phyloP scores from a whole-genome alignment of 345 rosid genomes.

The Ricinus communis region DNA sequence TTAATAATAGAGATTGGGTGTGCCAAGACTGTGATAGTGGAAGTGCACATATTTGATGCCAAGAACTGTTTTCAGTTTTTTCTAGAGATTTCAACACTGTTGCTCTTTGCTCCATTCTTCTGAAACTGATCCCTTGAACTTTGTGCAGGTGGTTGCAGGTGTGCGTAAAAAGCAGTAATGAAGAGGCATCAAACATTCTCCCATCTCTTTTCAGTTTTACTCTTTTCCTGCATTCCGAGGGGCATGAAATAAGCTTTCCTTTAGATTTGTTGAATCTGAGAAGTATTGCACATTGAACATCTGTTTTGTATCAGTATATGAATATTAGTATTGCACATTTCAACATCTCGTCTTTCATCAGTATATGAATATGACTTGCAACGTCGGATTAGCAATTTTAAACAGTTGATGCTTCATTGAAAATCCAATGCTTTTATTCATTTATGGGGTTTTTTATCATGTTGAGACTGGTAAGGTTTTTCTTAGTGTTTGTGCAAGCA shows the following conservation, averaged over 20 bases:
- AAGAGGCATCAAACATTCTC: constrained; percentile 17
- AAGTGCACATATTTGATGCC: not conserved
- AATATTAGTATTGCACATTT: constrained; percentile 13
- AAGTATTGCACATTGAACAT: constrained; percentile 8
- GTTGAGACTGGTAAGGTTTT: too few species aligned
- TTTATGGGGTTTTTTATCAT: too few species aligned
- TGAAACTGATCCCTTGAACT: constrained; percentile 8
- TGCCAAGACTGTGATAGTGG: not conserved
- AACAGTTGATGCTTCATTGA: not conserved
- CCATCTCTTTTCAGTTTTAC: not conserved
- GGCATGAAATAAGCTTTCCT: constrained; percentile 45
- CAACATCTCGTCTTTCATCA: constrained; percentile 12
- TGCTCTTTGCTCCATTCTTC: not conserved
- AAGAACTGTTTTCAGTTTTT: not conserved
- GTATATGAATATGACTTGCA: constrained; percentile 12
- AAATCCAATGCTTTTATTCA: not conserved
- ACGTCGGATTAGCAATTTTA: not conserved
- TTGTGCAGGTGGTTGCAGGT: constrained; percentile 75
- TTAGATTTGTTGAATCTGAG: constrained; percentile 7
- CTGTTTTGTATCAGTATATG: constrained; percentile 13
- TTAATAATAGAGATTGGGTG: not conserved
- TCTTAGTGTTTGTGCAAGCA: too few species aligned
- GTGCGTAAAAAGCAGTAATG: constrained; percentile 68
- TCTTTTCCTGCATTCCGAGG: constrained; percentile 15
- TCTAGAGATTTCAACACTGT: not conserved